Evolutionary conservation across 2,329 filamentous ascomycete genomes (phyloP).

Genomic region (Chaetomiaceae sp.): DNA sequence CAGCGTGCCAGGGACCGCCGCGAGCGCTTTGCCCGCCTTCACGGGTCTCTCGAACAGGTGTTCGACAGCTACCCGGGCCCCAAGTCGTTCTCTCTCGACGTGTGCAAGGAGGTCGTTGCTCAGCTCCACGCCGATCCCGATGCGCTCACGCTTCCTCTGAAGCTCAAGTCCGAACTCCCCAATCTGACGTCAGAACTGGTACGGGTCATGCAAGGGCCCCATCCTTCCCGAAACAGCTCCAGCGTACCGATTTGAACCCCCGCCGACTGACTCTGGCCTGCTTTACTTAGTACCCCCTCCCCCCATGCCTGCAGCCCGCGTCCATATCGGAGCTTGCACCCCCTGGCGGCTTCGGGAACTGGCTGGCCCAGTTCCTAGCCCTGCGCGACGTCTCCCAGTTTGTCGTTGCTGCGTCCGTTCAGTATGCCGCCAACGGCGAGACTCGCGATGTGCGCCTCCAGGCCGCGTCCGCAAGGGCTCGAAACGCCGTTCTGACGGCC

Average conservation of each 20-base stretch:
- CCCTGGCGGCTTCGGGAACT: constrained; percentile 27
- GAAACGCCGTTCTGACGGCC: constrained; percentile 33
- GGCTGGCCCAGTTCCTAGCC: constrained; percentile 35
- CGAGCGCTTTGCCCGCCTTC: constrained; percentile 34
- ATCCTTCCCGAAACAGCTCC: background rate
- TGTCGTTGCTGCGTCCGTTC: constrained; percentile 34
- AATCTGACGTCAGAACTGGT: constrained; percentile 34
- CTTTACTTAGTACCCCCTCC: constrained; percentile 31
- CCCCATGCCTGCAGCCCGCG: constrained; percentile 30
- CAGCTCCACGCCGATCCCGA: constrained; percentile 32
- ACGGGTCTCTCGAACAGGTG: constrained; percentile 32
- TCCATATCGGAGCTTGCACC: constrained; percentile 32
- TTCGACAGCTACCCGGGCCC: constrained; percentile 35
- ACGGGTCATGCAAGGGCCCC: constrained; percentile 8
- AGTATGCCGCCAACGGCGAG: constrained; percentile 32
- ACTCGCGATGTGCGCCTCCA: constrained; percentile 31
- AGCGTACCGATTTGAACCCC: background rate
- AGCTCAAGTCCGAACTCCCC: constrained; percentile 31
- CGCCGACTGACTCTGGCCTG: background rate
- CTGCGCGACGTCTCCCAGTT: constrained; percentile 35
- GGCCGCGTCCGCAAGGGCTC: constrained; percentile 29
- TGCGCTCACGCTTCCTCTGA: constrained; percentile 29
- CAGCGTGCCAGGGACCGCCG: constrained; percentile 31
- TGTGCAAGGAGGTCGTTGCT: constrained; percentile 33
- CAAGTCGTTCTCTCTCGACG: constrained; percentile 33